A percentile compares a stretch with the other conserved stretches of the same genome.
These are phyloP conservation scores for Phytophthora sojae DNA, from an alignment of 352 stramenopile species.

Conservation along the genomic window DNA sequence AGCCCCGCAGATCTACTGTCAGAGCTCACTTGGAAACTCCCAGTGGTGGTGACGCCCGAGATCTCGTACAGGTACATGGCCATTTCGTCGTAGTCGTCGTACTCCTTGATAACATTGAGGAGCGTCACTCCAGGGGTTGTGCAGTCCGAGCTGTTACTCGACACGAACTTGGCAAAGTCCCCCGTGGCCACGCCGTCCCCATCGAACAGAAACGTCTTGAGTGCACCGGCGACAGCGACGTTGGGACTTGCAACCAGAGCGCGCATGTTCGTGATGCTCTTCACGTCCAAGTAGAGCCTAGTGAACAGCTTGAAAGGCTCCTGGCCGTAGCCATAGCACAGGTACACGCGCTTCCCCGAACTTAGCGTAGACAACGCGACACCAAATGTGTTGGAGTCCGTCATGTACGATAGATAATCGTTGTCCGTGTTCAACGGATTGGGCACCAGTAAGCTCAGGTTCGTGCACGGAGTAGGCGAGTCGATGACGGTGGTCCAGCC, in stretches of 20 bases:
- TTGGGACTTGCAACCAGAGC: conserved; percentile 48
- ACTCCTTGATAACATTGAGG: conserved; percentile 69
- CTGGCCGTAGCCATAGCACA: conserved; percentile 72
- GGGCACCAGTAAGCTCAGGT: conserved; percentile 44
- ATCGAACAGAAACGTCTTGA: conserved; percentile 74
- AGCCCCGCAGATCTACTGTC: conserved; percentile 46
- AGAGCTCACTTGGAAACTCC: conserved; percentile 54
- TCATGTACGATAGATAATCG: conserved; percentile 61
- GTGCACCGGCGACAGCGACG: conserved; percentile 49
- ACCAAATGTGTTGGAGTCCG: conserved; percentile 34
- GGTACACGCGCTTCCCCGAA: conserved; percentile 60
- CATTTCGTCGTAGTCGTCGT: conserved; percentile 69
- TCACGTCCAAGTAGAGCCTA: conserved; percentile 61
- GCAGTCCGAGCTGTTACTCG: conserved; percentile 40
- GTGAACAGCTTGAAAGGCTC: conserved; percentile 65
- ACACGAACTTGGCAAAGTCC: conserved; percentile 73
- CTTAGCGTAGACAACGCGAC: conserved; percentile 53
- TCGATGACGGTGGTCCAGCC: conserved; percentile 52
- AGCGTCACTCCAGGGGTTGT: conserved; percentile 47
- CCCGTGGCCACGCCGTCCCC: conserved; percentile 65
- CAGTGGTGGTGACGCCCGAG: conserved; percentile 44
- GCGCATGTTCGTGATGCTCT: conserved; percentile 65
- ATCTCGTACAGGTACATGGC: conserved; percentile 79
- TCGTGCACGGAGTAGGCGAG: conserved; percentile 34
- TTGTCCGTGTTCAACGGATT: conserved; percentile 42